A percentile compares a stretch with the other conserved stretches of the same genome.
Evolutionary conservation across 495 filamentous ascomycete species (phyloP).

Genomic region (Zalerion maritima): DNA sequence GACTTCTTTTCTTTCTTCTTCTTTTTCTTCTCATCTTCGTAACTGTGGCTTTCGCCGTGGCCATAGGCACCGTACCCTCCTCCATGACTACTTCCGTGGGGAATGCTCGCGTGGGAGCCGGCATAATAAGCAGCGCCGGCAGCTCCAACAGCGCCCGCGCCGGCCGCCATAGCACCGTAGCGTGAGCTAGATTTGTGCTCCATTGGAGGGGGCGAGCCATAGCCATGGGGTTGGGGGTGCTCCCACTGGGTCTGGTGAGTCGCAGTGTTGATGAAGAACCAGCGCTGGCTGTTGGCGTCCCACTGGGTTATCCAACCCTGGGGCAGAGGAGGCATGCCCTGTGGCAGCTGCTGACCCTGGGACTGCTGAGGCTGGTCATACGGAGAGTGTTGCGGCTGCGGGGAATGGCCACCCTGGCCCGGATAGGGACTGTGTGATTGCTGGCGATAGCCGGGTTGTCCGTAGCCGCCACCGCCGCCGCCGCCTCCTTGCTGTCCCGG

Average conservation of each 20-base stretch:
- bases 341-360: constrained; percentile 26
- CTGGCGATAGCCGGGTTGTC: too few relatives aligned
- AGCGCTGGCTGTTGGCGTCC: constrained; percentile 41
- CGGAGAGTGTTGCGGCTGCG: constrained; percentile 7
- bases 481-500: too few relatives aligned
- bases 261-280: constrained; percentile 43
- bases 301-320: constrained; percentile 45
- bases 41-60: constrained; percentile 6
- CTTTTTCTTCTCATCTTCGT: constrained; percentile 25
- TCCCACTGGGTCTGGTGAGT: constrained; percentile 50
- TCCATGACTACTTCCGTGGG: constrained; percentile 2
- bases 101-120: neutral
- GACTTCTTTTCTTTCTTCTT: constrained; percentile 25
- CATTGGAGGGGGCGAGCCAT: neutral
- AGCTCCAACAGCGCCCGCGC: neutral
- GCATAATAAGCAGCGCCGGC: neutral
- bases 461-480: neutral
- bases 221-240: constrained; percentile 16
- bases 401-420: constrained; percentile 1
- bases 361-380: constrained; percentile 17
- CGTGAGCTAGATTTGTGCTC: neutral
- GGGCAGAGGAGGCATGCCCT: constrained; percentile 39
- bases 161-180: neutral
- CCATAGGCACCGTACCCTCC: constrained; percentile 6
- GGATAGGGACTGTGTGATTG: too few relatives aligned